These are phyloP conservation scores for Mycocentrospora acerina DNA, from an alignment of 2,329 filamentous ascomycete genomes.

Conservation along the genomic window DNA sequence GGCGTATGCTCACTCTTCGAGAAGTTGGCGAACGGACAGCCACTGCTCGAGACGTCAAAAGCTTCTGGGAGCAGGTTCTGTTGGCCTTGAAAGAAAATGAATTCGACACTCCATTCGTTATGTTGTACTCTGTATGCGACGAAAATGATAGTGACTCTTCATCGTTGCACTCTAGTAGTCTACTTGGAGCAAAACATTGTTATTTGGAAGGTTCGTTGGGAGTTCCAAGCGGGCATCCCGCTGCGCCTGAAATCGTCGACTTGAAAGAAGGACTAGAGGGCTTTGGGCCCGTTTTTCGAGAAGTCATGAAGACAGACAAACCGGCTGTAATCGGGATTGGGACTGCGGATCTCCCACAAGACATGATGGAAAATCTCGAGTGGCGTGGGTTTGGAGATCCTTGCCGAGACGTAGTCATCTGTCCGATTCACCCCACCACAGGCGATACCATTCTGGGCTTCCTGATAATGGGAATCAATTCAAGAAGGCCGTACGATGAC, in stretches of 20 bases:
- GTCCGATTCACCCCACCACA: constrained; percentile 76
- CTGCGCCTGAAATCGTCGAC: constrained; percentile 65
- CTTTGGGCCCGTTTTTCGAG: constrained; percentile 74
- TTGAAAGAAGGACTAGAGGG: constrained; percentile 69
- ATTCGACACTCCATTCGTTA: constrained; percentile 71
- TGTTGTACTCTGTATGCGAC: constrained; percentile 75
- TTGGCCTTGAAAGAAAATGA: constrained; percentile 72
- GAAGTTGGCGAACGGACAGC: constrained; percentile 77
- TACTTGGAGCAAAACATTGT: constrained; percentile 63
- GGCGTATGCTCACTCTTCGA: constrained; percentile 75
- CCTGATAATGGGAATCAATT: constrained; percentile 76
- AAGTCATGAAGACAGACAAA: constrained; percentile 68
- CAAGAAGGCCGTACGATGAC: constrained; percentile 74
- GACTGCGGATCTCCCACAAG: constrained; percentile 63
- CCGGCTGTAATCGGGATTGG: constrained; percentile 70
- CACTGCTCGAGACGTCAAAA: constrained; percentile 68
- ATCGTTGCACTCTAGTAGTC: constrained; percentile 69
- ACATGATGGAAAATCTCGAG: constrained; percentile 66
- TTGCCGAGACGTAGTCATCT: constrained; percentile 70
- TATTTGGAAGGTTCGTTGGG: constrained; percentile 73
- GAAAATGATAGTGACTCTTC: constrained; percentile 71
- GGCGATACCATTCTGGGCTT: constrained; percentile 75
- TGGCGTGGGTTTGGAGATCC: constrained; percentile 72
- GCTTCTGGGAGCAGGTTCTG: constrained; percentile 72
- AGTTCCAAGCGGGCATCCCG: constrained; percentile 63